These are phyloP conservation scores for Arthrobotrys megalospora DNA, from an alignment of 2,329 filamentous ascomycete genomes.

Conservation along the genomic window DNA sequence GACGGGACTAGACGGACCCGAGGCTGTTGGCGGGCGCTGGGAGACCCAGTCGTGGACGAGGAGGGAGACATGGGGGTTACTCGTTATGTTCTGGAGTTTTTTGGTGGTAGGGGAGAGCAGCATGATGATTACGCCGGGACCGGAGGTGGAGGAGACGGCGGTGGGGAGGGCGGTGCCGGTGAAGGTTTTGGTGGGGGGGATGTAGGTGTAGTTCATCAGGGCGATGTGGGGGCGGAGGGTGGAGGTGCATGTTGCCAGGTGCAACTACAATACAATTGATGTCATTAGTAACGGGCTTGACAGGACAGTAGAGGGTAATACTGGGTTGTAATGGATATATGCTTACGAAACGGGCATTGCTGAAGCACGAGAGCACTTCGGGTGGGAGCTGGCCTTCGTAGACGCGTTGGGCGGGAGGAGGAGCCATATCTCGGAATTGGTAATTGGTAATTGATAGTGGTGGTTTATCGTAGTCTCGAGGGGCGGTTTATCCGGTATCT, in stretches of 20 bases:
- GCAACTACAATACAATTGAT: conserved; percentile 79
- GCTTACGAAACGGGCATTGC: conserved; percentile 93
- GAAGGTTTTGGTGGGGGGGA: conserved; percentile 71
- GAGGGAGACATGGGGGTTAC: conserved; percentile 89
- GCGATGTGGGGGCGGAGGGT: conserved; percentile 90
- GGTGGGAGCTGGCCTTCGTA: conserved; percentile 75
- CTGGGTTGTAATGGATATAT: conserved; percentile 33
- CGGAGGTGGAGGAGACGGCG: conserved; percentile 50
- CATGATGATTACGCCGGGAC: conserved; percentile 85
- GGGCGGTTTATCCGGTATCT: conserved; percentile 1
- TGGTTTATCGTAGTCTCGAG: background rate
- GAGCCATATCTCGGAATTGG: conserved; percentile 22
- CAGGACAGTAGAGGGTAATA: conserved; percentile 21
- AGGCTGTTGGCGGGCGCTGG: conserved; percentile 80
- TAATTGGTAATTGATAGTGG: background rate
- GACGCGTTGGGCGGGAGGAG: conserved; percentile 33
- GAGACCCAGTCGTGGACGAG: conserved; percentile 99
- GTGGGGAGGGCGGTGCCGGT: conserved; percentile 49
- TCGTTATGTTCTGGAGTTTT: conserved; percentile 84
- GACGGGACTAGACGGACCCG: conserved; percentile 72
- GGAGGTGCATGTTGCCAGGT: conserved; percentile 86
- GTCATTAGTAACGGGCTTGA: conserved; percentile 17
- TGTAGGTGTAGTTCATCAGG: conserved; percentile 99
- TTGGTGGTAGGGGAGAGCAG: conserved; percentile 85
- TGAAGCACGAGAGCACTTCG: conserved; percentile 90